Evolutionary conservation across 352 stramenopile genomes (phyloP), one percentile per base, ranked within the genome.

Genomic region (Chrysophaeum taylorii): DNA sequence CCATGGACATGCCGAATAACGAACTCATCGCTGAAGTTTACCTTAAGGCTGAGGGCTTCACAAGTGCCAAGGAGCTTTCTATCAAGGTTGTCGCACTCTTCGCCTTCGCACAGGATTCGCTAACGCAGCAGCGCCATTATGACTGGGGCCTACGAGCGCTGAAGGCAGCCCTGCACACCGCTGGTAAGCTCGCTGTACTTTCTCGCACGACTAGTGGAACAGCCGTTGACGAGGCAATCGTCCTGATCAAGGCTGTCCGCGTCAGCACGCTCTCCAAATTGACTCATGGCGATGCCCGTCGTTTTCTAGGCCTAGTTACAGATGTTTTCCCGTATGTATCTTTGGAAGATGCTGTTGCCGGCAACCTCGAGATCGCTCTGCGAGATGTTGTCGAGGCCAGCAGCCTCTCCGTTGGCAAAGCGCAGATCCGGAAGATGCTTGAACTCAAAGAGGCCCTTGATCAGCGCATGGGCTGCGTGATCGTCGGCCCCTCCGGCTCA

Each of bases 211-310:
- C 69, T 53, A 41, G 45, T 33, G 69, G 74, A 63, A 70, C 69
- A 0, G 35, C 68, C 0, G 84, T 82, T 1, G 72, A 89, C 36
- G 91, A 97, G 74, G 90, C 81, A 0, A 89, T 96, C 75, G 81
- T 97, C 35, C 77, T 97, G 0, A 96, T 97, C 80, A 94, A 97
- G 73, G 91, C 92, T 4, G 86, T 97, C 38, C 85, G 91, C 1
- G 92, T 97, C 45, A 97, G 97, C 77, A 97, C 90, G 25, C 76
- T 97, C 2, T 95, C 89, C 0, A 97, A 97, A 81, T 85, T 97
- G 50, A 96, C 90, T 2, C 95, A 93, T 60, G 82, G 83, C 25
- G 92, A 97, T 74, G 90, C 89, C 16, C 81, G 78, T 0, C 81
- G 84, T 0, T 97, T 97, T 69, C 71, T 96, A 5, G 86, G 84